Evolutionary conservation across 805 yeast genomes (phyloP).

Genomic region (Soucietia sequanensis): DNA sequence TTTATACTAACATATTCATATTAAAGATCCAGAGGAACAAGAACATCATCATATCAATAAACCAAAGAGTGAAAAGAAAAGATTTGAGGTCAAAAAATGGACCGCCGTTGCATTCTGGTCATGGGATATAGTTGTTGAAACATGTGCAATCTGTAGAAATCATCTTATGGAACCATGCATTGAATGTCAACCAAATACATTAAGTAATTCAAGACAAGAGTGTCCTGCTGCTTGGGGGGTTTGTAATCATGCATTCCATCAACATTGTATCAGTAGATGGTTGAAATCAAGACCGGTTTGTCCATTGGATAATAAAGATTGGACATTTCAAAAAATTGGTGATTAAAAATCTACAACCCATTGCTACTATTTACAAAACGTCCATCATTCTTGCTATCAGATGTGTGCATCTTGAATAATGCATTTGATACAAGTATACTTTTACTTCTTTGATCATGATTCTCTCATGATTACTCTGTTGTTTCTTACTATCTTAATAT

Average conservation of each 20-base stretch:
- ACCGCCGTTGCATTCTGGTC: slow-evolving; percentile 99
- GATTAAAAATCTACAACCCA: slow-evolving; percentile 33
- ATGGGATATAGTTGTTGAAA: slow-evolving; percentile 93
- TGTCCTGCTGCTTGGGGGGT: slow-evolving; percentile 97
- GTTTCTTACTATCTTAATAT: neutral
- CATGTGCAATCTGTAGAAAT: slow-evolving; percentile 97
- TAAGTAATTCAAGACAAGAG: slow-evolving; percentile 58
- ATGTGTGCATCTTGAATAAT: too few relatives aligned
- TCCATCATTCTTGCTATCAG: too few relatives aligned
- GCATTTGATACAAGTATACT: neutral
- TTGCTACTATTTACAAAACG: too few relatives aligned
- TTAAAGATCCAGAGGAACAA: slow-evolving; percentile 12
- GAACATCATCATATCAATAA: slow-evolving; percentile 21
- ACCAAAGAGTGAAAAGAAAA: slow-evolving; percentile 45
- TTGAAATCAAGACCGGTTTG: slow-evolving; percentile 92
- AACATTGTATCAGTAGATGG: slow-evolving; percentile 97
- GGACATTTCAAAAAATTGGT: slow-evolving; percentile 74
- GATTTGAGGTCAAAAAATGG: slow-evolving; percentile 96
- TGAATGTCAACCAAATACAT: slow-evolving; percentile 87
- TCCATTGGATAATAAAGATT: slow-evolving; percentile 91
- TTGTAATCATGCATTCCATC: slow-evolving; percentile 97
- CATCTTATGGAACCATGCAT: slow-evolving; percentile 98
- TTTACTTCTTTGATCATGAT: neutral
- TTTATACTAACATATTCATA: too few relatives aligned
- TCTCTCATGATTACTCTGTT: too few relatives aligned